Conservation (phyloP, 2,329 filamentous ascomycete species). For the Colletotrichum sp. region DNA sequence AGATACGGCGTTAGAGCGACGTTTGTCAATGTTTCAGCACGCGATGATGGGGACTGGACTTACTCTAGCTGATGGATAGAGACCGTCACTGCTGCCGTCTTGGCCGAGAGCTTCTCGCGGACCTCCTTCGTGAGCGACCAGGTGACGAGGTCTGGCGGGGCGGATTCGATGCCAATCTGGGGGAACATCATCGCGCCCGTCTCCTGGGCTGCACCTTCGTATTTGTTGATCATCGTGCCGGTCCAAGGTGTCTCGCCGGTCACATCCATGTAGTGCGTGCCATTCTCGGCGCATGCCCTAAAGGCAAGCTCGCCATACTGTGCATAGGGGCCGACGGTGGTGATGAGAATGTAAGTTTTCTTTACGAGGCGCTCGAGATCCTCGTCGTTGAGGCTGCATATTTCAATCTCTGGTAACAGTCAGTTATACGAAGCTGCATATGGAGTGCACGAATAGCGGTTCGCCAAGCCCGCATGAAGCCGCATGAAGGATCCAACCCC, state of each 20-base stretch:
- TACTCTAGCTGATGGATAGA: conserved; percentile 49
- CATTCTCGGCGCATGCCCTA: conserved; percentile 65
- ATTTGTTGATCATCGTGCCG: conserved; percentile 64
- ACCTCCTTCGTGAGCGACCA: conserved; percentile 58
- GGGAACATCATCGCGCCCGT: conserved; percentile 66
- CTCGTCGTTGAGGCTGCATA: conserved; percentile 50
- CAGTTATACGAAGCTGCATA: not conserved
- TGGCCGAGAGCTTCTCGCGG: conserved; percentile 52
- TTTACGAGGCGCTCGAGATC: conserved; percentile 55
- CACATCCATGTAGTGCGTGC: conserved; percentile 69
- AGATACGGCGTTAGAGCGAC: conserved; percentile 10
- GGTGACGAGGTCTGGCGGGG: conserved; percentile 63
- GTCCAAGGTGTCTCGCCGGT: conserved; percentile 67
- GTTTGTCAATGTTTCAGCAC: not conserved
- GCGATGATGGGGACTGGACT: conserved; percentile 24
- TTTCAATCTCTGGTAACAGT: conserved; percentile 51
- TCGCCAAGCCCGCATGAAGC: not conserved
- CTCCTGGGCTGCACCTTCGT: conserved; percentile 55
- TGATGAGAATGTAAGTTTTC: conserved; percentile 62
- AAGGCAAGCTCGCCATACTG: conserved; percentile 63
- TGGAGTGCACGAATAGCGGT: not conserved
- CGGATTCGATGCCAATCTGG: conserved; percentile 67
- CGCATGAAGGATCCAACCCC: not conserved
- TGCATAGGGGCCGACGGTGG: conserved; percentile 65
- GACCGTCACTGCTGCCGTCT: conserved; percentile 59